phyloP scores from a whole-genome alignment of 371 early-diverging fungal genomes.

The Mucor irregularis region DNA sequence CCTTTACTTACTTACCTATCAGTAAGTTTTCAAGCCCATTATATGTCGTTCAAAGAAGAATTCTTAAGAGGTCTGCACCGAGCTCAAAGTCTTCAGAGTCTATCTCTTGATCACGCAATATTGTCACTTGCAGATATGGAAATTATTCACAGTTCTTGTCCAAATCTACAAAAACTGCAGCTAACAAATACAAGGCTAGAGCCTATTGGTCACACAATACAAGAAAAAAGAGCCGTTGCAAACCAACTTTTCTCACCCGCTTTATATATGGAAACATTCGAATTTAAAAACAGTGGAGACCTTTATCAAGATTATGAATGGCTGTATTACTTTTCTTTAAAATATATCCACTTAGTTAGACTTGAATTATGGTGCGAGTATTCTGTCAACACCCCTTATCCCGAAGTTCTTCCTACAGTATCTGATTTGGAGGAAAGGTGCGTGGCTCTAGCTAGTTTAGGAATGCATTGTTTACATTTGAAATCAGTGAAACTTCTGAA shows the following conservation, averaged over 20 bases:
- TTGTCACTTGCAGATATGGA: slow-evolving; percentile 15
- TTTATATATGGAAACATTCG: neutral
- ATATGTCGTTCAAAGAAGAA: neutral
- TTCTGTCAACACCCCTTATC: slow-evolving; percentile 5
- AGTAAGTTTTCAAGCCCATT: neutral
- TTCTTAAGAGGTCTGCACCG: slow-evolving; percentile 4
- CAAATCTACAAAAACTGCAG: slow-evolving; percentile 3
- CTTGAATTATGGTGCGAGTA: slow-evolving; percentile 12
- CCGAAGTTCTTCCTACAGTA: neutral
- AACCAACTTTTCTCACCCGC: neutral
- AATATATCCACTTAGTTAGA: slow-evolving; percentile 3
- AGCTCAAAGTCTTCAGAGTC: neutral
- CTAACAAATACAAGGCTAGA: slow-evolving; percentile 2
- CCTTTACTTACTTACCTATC: slow-evolving; percentile 5
- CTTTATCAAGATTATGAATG: slow-evolving; percentile 12
- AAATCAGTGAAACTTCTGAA: slow-evolving; percentile 9
- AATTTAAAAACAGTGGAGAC: neutral
- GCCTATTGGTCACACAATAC: neutral
- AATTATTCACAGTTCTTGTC: slow-evolving; percentile 13
- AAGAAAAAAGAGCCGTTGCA: slow-evolving; percentile 1
- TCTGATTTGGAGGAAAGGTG: slow-evolving; percentile 6
- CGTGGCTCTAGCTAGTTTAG: slow-evolving; percentile 2
- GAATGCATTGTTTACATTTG: neutral
- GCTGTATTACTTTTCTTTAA: slow-evolving; percentile 13
- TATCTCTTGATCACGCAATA: slow-evolving; percentile 7